Evolutionary conservation across 176 grass and related monocot genomes (phyloP).

Genomic region (Carex littledalei): DNA sequence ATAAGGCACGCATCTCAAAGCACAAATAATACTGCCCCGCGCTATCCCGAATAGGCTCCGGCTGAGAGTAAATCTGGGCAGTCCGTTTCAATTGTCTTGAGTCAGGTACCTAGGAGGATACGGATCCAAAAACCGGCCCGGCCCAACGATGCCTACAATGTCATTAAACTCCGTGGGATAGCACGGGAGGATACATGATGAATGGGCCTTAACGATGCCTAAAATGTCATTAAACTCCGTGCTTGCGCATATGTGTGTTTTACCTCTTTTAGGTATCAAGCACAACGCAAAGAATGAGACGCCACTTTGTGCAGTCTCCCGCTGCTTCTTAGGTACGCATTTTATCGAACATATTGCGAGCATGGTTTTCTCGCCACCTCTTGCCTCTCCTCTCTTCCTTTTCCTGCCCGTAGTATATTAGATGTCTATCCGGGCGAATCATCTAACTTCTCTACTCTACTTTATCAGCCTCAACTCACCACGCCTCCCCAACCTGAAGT

Average conservation of each 20-base stretch:
- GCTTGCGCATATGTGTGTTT: neutral
- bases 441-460: slow-evolving; percentile 19
- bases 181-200: neutral
- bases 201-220: neutral
- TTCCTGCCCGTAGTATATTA: neutral
- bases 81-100: too few relatives aligned
- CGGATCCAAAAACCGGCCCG: too few relatives aligned
- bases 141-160: neutral
- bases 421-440: neutral
- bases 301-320: neutral
- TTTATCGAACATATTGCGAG: slow-evolving; percentile 17
- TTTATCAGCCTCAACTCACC: slow-evolving; percentile 12
- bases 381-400: neutral
- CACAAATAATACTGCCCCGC: too few relatives aligned
- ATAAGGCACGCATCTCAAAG: too few relatives aligned
- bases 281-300: too few relatives aligned
- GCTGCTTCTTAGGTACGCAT: neutral
- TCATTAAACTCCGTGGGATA: neutral
- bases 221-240: neutral
- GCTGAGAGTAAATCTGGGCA: too few relatives aligned
- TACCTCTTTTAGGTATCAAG: neutral
- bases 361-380: neutral
- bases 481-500: slow-evolving; percentile 6
- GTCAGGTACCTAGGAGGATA: too few relatives aligned
- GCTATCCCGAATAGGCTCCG: too few relatives aligned